These are phyloP conservation scores for Paecilomyces sp. DNA, from an alignment of 2,329 filamentous ascomycete genomes.

Conservation along the genomic window DNA sequence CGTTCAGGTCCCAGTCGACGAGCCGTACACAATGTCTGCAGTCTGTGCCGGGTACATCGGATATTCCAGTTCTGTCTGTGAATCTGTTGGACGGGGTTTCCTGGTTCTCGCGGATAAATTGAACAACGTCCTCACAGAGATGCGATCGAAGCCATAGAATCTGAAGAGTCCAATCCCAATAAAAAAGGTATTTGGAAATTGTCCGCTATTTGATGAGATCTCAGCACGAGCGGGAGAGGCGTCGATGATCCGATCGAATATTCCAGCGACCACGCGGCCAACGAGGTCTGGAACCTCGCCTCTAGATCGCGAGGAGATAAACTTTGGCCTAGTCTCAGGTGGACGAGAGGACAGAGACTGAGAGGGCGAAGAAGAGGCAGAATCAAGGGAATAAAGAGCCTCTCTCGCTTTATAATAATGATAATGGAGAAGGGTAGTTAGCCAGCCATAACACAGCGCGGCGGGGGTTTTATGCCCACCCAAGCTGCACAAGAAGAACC, in stretches of 20 bases:
- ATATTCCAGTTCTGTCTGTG: neutral
- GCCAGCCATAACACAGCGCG: neutral
- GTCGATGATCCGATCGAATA: neutral
- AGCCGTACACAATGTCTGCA: neutral
- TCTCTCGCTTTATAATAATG: neutral
- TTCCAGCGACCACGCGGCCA: neutral
- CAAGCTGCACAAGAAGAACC: neutral
- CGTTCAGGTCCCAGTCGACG: neutral
- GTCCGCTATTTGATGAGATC: neutral
- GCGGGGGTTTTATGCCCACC: neutral
- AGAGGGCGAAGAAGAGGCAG: neutral
- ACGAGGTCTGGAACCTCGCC: neutral
- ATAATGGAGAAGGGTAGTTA: neutral
- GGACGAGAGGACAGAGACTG: too few relatives aligned
- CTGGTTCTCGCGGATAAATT: neutral
- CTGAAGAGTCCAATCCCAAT: neutral
- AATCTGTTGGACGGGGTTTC: neutral
- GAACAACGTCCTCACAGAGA: neutral
- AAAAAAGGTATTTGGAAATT: too few relatives aligned
- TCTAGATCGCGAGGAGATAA: neutral
- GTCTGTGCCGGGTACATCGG: neutral
- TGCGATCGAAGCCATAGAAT: neutral
- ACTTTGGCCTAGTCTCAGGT: too few relatives aligned
- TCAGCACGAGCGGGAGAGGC: neutral
- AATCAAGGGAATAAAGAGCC: neutral